These are phyloP conservation scores for Xylaria sp. DNA, from an alignment of 2,329 filamentous ascomycete genomes.

Conservation along the genomic window DNA sequence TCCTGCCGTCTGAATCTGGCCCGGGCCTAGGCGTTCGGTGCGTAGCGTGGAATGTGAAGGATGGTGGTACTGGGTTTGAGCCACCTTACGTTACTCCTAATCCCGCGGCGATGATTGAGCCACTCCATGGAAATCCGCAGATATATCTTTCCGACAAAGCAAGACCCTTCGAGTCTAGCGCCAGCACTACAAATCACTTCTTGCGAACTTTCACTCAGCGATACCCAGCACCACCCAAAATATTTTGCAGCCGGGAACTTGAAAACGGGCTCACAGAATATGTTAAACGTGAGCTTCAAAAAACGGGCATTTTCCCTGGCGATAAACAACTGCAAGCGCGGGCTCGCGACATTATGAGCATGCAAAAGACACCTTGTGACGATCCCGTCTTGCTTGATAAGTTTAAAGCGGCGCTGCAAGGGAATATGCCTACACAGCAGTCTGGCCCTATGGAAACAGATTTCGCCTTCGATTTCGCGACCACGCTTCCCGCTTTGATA, in stretches of 20 bases:
- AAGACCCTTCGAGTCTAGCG: conserved; percentile 51
- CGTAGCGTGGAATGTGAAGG: conserved; percentile 52
- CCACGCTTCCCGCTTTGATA: conserved; percentile 8
- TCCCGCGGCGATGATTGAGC: conserved; percentile 40
- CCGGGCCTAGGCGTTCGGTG: conserved; percentile 53
- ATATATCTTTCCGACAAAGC: conserved; percentile 45
- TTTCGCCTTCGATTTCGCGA: conserved; percentile 16
- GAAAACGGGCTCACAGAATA: conserved; percentile 59
- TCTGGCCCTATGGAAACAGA: background rate
- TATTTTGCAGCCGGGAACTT: conserved; percentile 65
- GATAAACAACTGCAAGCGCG: conserved; percentile 54
- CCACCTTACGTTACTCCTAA: conserved; percentile 60
- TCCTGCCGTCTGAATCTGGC: conserved; percentile 54
- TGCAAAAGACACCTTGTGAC: conserved; percentile 58
- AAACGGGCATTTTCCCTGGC: conserved; percentile 50
- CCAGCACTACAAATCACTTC: conserved; percentile 54
- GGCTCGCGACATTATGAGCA: conserved; percentile 55
- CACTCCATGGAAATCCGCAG: conserved; percentile 43
- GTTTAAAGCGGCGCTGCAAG: conserved; percentile 56
- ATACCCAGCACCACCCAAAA: conserved; percentile 52
- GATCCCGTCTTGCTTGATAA: conserved; percentile 57
- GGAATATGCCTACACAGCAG: conserved; percentile 9
- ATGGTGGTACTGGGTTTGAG: conserved; percentile 60
- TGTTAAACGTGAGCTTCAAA: conserved; percentile 49
- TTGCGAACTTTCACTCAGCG: conserved; percentile 51